These are phyloP conservation scores for Xylaria sp. DNA, from an alignment of 2,329 filamentous ascomycete genomes.

Conservation along the genomic window DNA sequence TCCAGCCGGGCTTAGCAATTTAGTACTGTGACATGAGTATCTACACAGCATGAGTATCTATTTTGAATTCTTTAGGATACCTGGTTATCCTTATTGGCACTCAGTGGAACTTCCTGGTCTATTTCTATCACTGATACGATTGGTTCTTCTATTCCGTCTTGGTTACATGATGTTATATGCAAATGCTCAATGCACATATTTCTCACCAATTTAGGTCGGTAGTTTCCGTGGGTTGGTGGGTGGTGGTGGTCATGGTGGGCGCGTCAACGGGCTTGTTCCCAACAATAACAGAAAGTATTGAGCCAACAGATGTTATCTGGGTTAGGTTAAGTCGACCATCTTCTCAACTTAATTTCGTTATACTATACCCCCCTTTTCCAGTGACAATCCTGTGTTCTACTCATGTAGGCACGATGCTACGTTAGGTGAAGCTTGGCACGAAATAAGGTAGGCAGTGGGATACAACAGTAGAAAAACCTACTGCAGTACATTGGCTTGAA, in stretches of 20 bases:
- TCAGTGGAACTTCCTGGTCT: not conserved
- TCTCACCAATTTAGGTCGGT: not conserved
- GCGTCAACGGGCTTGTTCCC: not conserved
- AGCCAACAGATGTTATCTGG: not conserved
- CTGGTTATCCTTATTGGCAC: not conserved
- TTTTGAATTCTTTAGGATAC: not conserved
- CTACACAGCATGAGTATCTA: not conserved
- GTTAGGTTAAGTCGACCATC: conserved; percentile 1
- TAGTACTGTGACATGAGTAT: not conserved
- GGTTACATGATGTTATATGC: not conserved
- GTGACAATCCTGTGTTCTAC: not conserved
- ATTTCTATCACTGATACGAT: not conserved
- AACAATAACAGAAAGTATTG: not conserved
- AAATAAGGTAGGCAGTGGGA: too few species aligned
- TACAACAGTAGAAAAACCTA: too few species aligned
- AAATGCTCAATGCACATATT: not conserved
- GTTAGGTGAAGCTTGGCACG: not conserved
- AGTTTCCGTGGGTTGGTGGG: not conserved
- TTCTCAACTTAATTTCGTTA: not conserved
- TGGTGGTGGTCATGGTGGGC: not conserved
- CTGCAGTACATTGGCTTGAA: too few species aligned
- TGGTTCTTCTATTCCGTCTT: not conserved
- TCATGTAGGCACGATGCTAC: not conserved
- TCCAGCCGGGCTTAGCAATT: not conserved
- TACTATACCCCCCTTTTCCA: not conserved